Base-by-base conservation (phyloP, 1,139 yeast species). In the Candida dubliniensis region DNA sequence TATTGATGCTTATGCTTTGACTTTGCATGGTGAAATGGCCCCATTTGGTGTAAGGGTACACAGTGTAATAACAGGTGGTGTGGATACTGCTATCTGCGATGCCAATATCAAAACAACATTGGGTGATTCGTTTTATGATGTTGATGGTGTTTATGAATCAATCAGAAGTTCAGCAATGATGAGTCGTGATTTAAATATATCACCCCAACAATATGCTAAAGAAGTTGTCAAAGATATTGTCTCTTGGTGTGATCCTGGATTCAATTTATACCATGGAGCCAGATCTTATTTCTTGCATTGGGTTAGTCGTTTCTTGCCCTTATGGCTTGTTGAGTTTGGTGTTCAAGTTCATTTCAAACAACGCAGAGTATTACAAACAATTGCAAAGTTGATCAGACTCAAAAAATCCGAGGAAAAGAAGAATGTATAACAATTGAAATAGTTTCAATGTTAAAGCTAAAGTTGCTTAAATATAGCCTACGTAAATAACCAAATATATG, bases 1-100 rank as follows among this genome's bases (percentile, higher is more conserved):
- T 1, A 77, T 87, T 43, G 88, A 84, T 56, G 82, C 77, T 48
- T 87, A 82, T 59, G 86, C 87, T 1, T 72, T 77, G 41, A 74
- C 76, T 2, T 67, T 87, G 44, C 78, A 84, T 38, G 58, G 84
- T 31, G 95, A 87, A 63, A 59, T 87, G 66, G 47, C 53, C 43
- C 74, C 74, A 0, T 66, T 67, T 44, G 73, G 67, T 1, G 71
- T 67, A 8, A 45, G 57, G 18, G 76, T 71, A 7, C 68, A 68
- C 49, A 58, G 66, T 37, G 63, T 70, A 7, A 66, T 70, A 34
- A 68, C 75, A 7, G 75, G 76, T 2, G 74, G 71, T 2, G 74
- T 71, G 3, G 58, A 69, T 40, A 69, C 74, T n/a, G 42, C 63
- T n/a, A 66, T 70, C 31, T 53, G 57, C 27, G 68, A 64, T 45